Evolutionary conservation across 306 rosid species (phyloP).

Genomic region (Cyclanthera cordifolia): DNA sequence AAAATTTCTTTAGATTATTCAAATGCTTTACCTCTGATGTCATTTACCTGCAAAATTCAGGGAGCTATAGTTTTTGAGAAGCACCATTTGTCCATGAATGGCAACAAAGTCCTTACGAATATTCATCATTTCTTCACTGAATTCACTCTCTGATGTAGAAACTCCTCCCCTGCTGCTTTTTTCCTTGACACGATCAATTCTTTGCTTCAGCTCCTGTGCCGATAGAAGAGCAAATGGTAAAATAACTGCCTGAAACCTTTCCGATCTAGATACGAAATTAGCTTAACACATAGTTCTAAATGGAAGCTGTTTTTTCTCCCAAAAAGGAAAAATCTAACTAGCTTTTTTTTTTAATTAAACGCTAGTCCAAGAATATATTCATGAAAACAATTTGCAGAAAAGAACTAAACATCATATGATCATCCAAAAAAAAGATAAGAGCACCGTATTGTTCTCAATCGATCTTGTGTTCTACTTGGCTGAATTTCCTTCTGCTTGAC

Average conservation of each 20-base stretch:
- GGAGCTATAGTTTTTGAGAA: constrained; percentile 85
- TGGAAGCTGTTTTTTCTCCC: not conserved
- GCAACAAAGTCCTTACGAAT: constrained; percentile 85
- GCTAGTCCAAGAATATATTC: not conserved
- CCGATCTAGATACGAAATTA: not conserved
- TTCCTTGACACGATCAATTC: too few species aligned
- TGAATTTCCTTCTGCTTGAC: not conserved
- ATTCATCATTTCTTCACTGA: constrained; percentile 92
- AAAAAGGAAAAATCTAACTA: too few species aligned
- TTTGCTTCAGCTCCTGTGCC: constrained; percentile 56
- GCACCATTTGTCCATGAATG: constrained; percentile 97
- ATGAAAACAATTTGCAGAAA: not conserved
- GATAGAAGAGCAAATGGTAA: constrained; percentile 9
- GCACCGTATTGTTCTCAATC: not conserved
- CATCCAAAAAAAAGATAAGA: not conserved
- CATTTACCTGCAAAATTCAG: constrained; percentile 81
- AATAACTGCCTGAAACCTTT: not conserved
- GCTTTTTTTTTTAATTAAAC: not conserved
- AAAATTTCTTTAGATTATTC: too few species aligned
- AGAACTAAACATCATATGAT: not conserved
- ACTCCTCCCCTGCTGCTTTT: too few species aligned
- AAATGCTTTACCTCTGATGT: not conserved
- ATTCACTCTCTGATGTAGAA: constrained; percentile 63
- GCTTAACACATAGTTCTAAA: not conserved
- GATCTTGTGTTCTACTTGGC: not conserved